Evolutionary conservation across 1,284 basidiomycete species (phyloP).

Genomic region (Stereum hirsutum): DNA sequence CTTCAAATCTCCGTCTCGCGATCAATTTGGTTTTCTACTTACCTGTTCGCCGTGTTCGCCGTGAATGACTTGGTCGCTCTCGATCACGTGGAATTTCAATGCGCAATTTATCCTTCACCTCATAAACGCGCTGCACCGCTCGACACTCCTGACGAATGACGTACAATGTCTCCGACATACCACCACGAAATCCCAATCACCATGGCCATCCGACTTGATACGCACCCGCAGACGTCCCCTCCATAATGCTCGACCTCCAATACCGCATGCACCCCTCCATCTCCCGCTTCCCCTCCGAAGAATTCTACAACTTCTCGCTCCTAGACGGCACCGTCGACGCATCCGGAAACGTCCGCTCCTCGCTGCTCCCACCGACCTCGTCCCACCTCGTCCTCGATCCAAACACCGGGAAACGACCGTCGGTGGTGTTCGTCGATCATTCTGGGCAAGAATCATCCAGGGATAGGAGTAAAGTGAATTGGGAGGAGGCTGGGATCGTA

Average conservation of each 20-base stretch:
- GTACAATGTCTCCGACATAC: too few relatives aligned
- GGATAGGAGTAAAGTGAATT: constrained; percentile 66
- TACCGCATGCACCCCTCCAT: constrained; percentile 94
- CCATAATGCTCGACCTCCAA: constrained; percentile 86
- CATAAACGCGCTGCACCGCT: too few relatives aligned
- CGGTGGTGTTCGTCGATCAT: constrained; percentile 79
- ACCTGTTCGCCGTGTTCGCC: too few relatives aligned
- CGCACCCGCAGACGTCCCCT: constrained; percentile 68
- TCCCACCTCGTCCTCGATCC: constrained; percentile 33
- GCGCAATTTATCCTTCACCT: too few relatives aligned
- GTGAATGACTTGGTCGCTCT: too few relatives aligned
- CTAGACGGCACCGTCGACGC: constrained; percentile 65
- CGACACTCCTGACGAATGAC: too few relatives aligned
- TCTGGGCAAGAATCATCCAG: constrained; percentile 53
- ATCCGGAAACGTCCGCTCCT: constrained; percentile 40
- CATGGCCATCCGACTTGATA: too few relatives aligned
- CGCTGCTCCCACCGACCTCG: constrained; percentile 51
- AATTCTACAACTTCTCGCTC: constrained; percentile 73
- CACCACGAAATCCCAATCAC: too few relatives aligned
- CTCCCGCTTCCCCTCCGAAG: constrained; percentile 74
- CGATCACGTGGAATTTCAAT: too few relatives aligned
- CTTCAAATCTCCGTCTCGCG: too few relatives aligned
- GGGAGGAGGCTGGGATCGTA: constrained; percentile 70
- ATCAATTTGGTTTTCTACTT: too few relatives aligned
- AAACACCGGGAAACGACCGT: constrained; percentile 27